These are phyloP conservation scores for Chamaecrista fasciculata DNA, from an alignment of 306 rosid genomes.

Conservation along the genomic window DNA sequence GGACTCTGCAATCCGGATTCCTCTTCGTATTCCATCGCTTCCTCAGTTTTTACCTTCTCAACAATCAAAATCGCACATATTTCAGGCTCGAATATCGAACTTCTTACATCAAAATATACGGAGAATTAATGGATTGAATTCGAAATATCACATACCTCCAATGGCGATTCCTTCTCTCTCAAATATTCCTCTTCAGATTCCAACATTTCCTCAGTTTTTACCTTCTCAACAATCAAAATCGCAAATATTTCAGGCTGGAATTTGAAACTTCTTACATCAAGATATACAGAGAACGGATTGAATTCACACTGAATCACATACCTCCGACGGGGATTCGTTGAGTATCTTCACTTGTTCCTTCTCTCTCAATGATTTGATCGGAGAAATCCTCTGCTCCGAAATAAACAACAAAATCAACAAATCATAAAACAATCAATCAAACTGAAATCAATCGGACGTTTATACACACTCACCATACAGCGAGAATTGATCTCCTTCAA, in stretches of 20 bases:
- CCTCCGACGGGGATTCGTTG: slow-evolving; percentile 39
- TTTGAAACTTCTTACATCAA: not conserved
- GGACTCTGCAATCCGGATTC: slow-evolving; percentile 48
- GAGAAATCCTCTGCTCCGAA: slow-evolving; percentile 62
- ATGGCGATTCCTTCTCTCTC: slow-evolving; percentile 63
- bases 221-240: slow-evolving; percentile 33
- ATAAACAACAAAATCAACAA: not conserved
- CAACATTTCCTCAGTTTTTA: slow-evolving; percentile 38
- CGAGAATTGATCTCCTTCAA: slow-evolving; percentile 72
- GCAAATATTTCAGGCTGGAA: not conserved
- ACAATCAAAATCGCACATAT: slow-evolving; percentile 4
- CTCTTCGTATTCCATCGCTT: slow-evolving; percentile 45
- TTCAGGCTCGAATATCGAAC: not conserved
- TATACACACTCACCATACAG: slow-evolving; percentile 46
- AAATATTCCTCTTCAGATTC: no score
- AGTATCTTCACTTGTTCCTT: slow-evolving; percentile 58
- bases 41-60: slow-evolving; percentile 43
- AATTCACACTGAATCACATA: not conserved
- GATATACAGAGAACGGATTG: not conserved
- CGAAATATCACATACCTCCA: slow-evolving; percentile 32
- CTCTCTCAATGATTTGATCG: slow-evolving; percentile 74
- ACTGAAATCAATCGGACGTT: not conserved
- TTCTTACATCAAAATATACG: not conserved
- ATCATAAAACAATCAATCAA: not conserved
- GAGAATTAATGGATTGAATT: no score